Base-by-base conservation (phyloP, 768 basidiomycete species). In the Hygrocybe coccinea region DNA sequence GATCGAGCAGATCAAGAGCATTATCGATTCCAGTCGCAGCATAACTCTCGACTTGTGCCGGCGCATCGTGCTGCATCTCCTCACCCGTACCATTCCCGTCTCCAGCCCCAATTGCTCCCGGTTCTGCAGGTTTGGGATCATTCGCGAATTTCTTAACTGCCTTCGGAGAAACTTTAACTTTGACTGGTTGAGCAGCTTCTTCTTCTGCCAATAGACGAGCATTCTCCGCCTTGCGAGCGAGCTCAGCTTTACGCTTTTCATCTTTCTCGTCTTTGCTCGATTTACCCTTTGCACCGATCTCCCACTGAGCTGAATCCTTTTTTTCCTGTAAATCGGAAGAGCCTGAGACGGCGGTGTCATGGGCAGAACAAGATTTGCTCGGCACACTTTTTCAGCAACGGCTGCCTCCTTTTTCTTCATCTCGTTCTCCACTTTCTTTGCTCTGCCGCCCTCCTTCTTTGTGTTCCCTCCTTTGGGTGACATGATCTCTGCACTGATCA, bases 381-480 rank as follows among this genome's bases (percentile, higher is more conserved):
- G n/a, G 34, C 37, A 52, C 49, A 85, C 90, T 73, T 80, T 84
- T 11, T 83, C 88, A 7, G 76, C 77, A 10, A 75, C 77, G 0
- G 77, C 84, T 3, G 75, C 77, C 5, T 79, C 82, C 58, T 81
- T 79, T 71, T 93, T 94, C 77, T 87, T 91, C 8, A 81, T 76
- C 66, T 91, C 90, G 66, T 92, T 94, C 66, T 94, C 89, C 22
- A 90, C 90, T 69, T 97, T 97, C 74, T 91, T 94, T 1, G 93
- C 87, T 52, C 89, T 73, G 3, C 94, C 93, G 41, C 83, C 72
- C 70, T 95, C 94, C 69, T 95, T 95, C 84, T 95, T 97, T 55
- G 90, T 77, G 76, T 93, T 95, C 62, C 79, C 83, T 59, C 86
- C 89, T 70, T 91, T 91, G 1, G 94, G 93, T 47, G 94, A 72